These are phyloP conservation scores for Candida nanaspora DNA, from an alignment of 805 yeast species.

Conservation along the genomic window DNA sequence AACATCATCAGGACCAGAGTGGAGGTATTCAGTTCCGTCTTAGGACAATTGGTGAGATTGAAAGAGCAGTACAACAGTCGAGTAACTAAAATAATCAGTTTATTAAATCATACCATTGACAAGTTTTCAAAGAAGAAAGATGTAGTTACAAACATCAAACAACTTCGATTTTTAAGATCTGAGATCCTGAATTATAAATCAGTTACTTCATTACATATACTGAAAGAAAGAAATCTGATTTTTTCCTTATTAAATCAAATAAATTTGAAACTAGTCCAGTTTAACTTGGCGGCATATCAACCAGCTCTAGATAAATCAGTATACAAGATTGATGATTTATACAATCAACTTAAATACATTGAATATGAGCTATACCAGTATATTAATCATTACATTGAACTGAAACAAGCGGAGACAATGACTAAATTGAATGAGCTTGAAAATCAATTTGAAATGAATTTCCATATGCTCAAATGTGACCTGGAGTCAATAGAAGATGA, in stretches of 20 bases:
- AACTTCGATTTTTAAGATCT: background rate
- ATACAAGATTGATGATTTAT: constrained; percentile 9
- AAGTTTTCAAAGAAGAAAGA: constrained; percentile 1
- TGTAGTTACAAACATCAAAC: background rate
- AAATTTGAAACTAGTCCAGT: constrained; percentile 6
- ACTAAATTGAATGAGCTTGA: constrained; percentile 18
- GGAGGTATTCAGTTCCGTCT: constrained; percentile 19
- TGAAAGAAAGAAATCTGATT: constrained; percentile 9
- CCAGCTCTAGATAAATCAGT: background rate
- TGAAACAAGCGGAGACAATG: constrained; percentile 18
- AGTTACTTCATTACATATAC: constrained; percentile 7
- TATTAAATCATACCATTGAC: constrained; percentile 8
- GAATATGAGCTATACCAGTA: constrained; percentile 23
- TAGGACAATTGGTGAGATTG: constrained; percentile 11
- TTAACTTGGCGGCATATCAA: background rate
- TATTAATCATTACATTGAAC: constrained; percentile 27
- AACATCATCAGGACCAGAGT: constrained; percentile 11
- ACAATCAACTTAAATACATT: constrained; percentile 23
- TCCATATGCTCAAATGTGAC: constrained; percentile 12
- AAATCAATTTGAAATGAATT: constrained; percentile 10
- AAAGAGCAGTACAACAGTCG: constrained; percentile 11
- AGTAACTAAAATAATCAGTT: constrained; percentile 8
- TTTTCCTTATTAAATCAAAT: constrained; percentile 12
- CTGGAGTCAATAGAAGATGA: constrained; percentile 18
- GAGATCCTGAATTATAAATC: constrained; percentile 4